Conservation (phyloP, 2,329 filamentous ascomycete species). For the Salinomyces thailandicus region DNA sequence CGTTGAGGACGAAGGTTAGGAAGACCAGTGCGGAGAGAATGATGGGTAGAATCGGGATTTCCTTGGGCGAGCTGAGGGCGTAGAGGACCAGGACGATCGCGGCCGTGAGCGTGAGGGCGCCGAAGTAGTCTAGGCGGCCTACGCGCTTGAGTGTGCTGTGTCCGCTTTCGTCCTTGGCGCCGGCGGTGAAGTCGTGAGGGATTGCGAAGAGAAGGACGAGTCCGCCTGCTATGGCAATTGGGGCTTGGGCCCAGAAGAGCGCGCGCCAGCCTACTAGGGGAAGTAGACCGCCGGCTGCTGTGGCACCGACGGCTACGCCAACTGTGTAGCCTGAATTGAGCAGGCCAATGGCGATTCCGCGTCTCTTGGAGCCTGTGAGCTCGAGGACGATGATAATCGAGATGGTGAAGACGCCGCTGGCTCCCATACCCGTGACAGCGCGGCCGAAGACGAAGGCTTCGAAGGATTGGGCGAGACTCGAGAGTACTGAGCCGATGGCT, state of each 20-base stretch:
- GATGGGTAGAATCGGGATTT: conserved; percentile 51
- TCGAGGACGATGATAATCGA: conserved; percentile 69
- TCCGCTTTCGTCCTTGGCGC: conserved; percentile 24
- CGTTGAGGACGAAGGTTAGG: conserved; percentile 48
- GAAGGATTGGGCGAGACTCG: conserved; percentile 50
- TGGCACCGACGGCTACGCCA: conserved; percentile 60
- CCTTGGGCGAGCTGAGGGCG: conserved; percentile 52
- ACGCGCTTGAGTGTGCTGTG: conserved; percentile 44
- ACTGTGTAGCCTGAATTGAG: conserved; percentile 63
- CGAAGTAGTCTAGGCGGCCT: conserved; percentile 61
- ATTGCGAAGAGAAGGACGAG: conserved; percentile 55
- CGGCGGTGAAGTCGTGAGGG: conserved; percentile 36
- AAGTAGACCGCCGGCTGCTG: conserved; percentile 57
- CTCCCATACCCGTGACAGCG: conserved; percentile 57
- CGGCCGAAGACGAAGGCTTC: conserved; percentile 57
- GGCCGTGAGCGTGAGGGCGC: conserved; percentile 52
- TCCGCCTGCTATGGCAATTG: conserved; percentile 52
- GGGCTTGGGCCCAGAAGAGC: conserved; percentile 63
- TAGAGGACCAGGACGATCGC: conserved; percentile 64
- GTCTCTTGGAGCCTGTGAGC: conserved; percentile 52
- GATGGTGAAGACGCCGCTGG: conserved; percentile 61
- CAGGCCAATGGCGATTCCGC: conserved; percentile 64
- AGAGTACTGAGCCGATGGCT: conserved; percentile 53
- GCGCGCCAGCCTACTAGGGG: conserved; percentile 59
- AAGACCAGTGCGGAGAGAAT: conserved; percentile 50